Evolutionary conservation across 2,329 filamentous ascomycete species (phyloP), one percentile per base, ranked within the genome.

Genomic region (Knoxdaviesia capensis): DNA sequence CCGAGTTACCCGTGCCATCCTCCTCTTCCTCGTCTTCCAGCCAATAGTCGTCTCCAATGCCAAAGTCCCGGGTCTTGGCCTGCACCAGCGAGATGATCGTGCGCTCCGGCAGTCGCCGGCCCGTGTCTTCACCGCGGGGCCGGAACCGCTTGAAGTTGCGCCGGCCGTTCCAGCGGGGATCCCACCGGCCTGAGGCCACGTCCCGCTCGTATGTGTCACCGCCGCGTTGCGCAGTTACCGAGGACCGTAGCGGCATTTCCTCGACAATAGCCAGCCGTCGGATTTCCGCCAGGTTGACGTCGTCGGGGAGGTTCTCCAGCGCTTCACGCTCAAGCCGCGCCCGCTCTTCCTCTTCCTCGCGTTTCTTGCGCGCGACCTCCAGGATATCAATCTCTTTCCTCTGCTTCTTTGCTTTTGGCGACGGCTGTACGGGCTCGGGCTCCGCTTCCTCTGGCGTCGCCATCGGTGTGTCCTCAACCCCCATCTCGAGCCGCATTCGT

Each of bases 81-180:
- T 84, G 77, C 48, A 82, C 74, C 4, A 93, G 60, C 0, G 68
- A 61, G 4, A 94, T 73, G 35, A 92, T 80, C 33, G 81, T 61
- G 43, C 61, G 62, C 31, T 61, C 56, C 2, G 59, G 55, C 3
- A 59, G 55, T 20, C 20, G 20, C 10, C 67, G 56, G 5, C 67
- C 61, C 2, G 52, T 47, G 5, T 49, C 48, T 20, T 69, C 69
- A 29, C 72, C 77, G 42, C 72, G 66, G 43, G 65, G 67, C 28
- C 69, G 67, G 53, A 98, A 98, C 51, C 75, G 81, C 57, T 98
- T 98, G 63, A 94, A 98, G 54, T 98, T 96, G 58, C 85, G 88
- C 37, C 88, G 71, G 1, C 88, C 90, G 54, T 94, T 93, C 90
- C 90, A 98, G 35, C 68, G 69, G 1, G 84, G 76, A 49, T 94